phyloP scores from a whole-genome alignment of 2,329 filamentous ascomycete genomes.

The Hymenoscyphus albidus region DNA sequence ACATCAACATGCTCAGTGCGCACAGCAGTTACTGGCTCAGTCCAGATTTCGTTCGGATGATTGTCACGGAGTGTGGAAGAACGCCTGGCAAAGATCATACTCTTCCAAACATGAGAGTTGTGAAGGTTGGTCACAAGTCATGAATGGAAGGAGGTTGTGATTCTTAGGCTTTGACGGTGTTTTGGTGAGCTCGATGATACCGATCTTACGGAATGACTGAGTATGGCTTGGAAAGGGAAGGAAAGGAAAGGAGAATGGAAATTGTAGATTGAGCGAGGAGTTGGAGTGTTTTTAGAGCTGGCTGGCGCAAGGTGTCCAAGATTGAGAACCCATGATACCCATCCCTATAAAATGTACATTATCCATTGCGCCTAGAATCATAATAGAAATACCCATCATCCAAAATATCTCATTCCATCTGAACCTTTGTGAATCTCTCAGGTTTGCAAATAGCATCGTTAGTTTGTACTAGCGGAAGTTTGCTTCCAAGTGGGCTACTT shows the following conservation, averaged over 20 bases:
- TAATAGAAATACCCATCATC: background rate
- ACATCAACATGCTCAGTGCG: slow-evolving; percentile 93
- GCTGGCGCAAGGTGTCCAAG: background rate
- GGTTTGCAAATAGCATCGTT: too few species aligned
- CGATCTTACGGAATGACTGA: too few species aligned
- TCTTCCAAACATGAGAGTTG: slow-evolving; percentile 54
- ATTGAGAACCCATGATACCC: slow-evolving; percentile 25
- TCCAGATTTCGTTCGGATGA: slow-evolving; percentile 81
- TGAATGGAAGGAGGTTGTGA: background rate
- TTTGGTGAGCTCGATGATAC: background rate
- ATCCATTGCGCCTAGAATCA: background rate
- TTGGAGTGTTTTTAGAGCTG: background rate
- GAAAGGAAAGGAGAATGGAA: background rate
- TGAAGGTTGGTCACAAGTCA: slow-evolving; percentile 41
- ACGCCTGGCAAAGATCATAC: slow-evolving; percentile 61
- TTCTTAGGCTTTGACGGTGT: background rate
- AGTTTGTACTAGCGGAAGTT: too few species aligned
- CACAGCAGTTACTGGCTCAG: slow-evolving; percentile 93
- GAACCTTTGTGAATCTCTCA: background rate
- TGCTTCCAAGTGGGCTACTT: too few species aligned
- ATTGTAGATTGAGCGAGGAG: background rate
- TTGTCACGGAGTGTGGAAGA: slow-evolving; percentile 84
- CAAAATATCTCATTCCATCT: background rate
- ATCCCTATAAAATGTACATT: slow-evolving; percentile 8
- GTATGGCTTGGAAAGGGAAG: background rate